Evolutionary conservation across 495 filamentous ascomycete genomes (phyloP), one percentile per base, ranked within the genome.

Genomic region (Astrothelium subdiscretum): DNA sequence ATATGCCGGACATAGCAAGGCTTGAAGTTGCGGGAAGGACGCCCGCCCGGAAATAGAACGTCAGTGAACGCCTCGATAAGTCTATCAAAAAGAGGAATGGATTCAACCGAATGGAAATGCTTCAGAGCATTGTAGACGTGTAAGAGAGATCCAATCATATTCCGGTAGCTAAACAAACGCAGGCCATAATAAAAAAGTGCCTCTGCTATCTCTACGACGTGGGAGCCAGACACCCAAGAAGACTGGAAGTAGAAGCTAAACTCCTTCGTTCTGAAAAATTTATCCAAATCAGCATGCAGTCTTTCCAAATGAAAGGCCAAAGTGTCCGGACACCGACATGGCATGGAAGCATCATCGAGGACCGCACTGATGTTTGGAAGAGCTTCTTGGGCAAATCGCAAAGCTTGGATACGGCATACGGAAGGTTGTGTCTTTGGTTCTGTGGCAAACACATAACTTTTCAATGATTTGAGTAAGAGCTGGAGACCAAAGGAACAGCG

Each of bases 231-330:
- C 5, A 69, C 65, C 69, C 69, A 71, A 0, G 69, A 65, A 13
- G 64, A 63, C 24, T 69, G 67, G 44, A 71, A 69, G 59, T 65
- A 67, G 31, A 69, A 24, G 44, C 65, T 65, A 27, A 71, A 71
- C 22, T 60, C 52, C 20, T 62, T 67, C n/a, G 44, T 58, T 10
- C 59, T 29, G 2, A 69, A 31, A 61, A 67, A 71, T 4, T 32
- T 26, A 27, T 65, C 44, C 3, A 71, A 24, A 31, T 71, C 65
- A 11, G n/a, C 18, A n/a, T 67, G 40, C 1, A 71, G 12, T 13
- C 66, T 63, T 32, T 61, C 65, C 42, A 71, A 44, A 15, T 71
- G 66, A 26, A 63, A 69, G 8, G 69, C 69, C n/a, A 69, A 42
- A 13, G 69, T 71, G n/a, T 62, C 59, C 12, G 54, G 44, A 40